A percentile compares a stretch with the other conserved stretches of the same genome.
Evolutionary conservation across 1,139 yeast species (phyloP).

Genomic region (Schizosaccharomyces versatilis): DNA sequence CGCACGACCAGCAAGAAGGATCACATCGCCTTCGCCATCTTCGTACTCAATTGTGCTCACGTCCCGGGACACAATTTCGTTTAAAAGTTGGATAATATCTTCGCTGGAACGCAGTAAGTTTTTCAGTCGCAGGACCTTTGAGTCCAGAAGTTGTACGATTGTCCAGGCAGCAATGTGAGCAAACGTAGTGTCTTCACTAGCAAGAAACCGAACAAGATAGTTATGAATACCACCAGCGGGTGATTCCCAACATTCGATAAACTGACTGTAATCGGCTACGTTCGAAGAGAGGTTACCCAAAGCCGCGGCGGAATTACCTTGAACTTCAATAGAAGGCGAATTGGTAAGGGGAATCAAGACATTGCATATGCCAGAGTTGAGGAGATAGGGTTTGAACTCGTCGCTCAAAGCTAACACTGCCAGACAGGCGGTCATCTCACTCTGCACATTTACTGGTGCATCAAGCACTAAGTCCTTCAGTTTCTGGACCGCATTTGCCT

Average conservation of each 20-base stretch:
- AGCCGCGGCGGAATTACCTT: slow-evolving; percentile 97
- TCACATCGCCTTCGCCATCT: slow-evolving; percentile 1
- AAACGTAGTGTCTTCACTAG: slow-evolving; percentile 78
- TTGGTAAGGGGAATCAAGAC: slow-evolving; percentile 80
- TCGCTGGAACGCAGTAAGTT: not conserved
- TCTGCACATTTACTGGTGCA: slow-evolving; percentile 62
- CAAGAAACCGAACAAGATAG: slow-evolving; percentile 58
- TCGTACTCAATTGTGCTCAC: not conserved
- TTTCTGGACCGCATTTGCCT: slow-evolving; percentile 88
- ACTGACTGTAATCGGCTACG: slow-evolving; percentile 58
- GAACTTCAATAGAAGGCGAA: slow-evolving; percentile 77
- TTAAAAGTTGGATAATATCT: not conserved
- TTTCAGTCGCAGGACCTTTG: slow-evolving; percentile 17
- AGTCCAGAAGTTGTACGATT: slow-evolving; percentile 72
- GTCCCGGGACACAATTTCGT: not conserved
- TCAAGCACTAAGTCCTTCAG: slow-evolving; percentile 69
- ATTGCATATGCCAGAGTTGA: slow-evolving; percentile 66
- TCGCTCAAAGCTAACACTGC: slow-evolving; percentile 94
- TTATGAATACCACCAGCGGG: slow-evolving; percentile 77
- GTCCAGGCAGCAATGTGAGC: slow-evolving; percentile 98
- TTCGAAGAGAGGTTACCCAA: slow-evolving; percentile 85
- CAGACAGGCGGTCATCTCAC: slow-evolving; percentile 90
- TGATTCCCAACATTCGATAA: slow-evolving; percentile 54
- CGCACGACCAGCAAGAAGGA: not conserved
- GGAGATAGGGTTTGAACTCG: slow-evolving; percentile 67